Base-by-base conservation (phyloP, 2,329 filamentous ascomycete species). In the Raffaelea deltoideospora region DNA sequence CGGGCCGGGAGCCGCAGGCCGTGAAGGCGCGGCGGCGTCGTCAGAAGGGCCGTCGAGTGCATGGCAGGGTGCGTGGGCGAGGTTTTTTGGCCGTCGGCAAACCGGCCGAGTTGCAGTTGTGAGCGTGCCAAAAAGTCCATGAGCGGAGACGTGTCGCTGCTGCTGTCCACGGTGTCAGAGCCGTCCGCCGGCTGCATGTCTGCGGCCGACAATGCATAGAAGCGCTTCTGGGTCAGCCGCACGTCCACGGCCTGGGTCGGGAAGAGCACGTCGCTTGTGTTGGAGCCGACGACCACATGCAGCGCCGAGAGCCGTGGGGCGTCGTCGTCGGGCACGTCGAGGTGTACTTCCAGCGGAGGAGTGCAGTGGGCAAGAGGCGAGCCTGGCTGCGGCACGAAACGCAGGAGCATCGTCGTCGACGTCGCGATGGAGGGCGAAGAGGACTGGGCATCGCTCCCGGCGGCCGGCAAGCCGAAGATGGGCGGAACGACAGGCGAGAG, bases 401-500 rank as follows among this genome's bases (percentile, higher is more conserved):
- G 59, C 34, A 72, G 51, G 30, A 71, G 46, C 7, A 71, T 54
- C 9, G 56, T 52, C 17, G 50, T 49, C 40, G 49, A 38, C 45
- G 41, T 22, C 3, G 32, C 10, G 10, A n/a, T 30, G 18, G 23
- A 11, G n/a, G n/a, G n/a, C n/a, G n/a, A n/a, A n/a, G n/a, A n/a
- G n/a, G n/a, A n/a, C n/a, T n/a, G n/a, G 17, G 30, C 19, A 13
- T 10, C 14, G 3, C 13, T 27, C n/a, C 26, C 5, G 26, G 30
- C 17, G 10, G 18, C 17, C 5, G 17, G 18, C 17, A 19, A 5
- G 18, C 11, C 7, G 9, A 20, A 58, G 7, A 71, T 58, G 33
- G 71, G 65, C 0, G 69, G 68, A 1, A 62, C 49, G 5, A 57
- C 38, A 3, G 69, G 62, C 1, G 55, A 52, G 26, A 74, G 58